phyloP scores from a whole-genome alignment of 495 filamentous ascomycete species.

The Durotheca rogersii region DNA sequence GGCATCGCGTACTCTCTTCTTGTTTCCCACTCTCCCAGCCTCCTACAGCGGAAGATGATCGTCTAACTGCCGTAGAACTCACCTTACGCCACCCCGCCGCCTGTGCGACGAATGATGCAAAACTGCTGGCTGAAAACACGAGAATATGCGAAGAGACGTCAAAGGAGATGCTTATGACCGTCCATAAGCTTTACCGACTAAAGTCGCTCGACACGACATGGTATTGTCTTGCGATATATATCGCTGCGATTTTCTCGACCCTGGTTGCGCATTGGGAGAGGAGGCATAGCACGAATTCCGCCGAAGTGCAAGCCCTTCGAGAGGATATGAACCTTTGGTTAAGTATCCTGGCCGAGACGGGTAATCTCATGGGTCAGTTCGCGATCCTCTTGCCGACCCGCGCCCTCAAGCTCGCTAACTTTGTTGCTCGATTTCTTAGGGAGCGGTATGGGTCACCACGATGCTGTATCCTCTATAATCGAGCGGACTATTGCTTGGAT shows the following conservation, averaged over 20 bases:
- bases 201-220: constrained; percentile 80
- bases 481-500: constrained; percentile 48
- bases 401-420: constrained; percentile 4
- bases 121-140: constrained; percentile 64
- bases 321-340: constrained; percentile 71
- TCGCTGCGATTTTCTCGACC: constrained; percentile 71
- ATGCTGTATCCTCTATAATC: constrained; percentile 42
- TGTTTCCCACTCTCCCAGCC: neutral
- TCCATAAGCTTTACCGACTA: constrained; percentile 57
- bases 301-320: constrained; percentile 56
- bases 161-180: constrained; percentile 60
- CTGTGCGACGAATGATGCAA: constrained; percentile 59
- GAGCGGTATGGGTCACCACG: constrained; percentile 42
- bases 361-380: constrained; percentile 59
- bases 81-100: constrained; percentile 69
- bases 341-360: constrained; percentile 64
- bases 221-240: constrained; percentile 69
- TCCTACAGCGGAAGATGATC: constrained; percentile 3
- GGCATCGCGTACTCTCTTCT: neutral
- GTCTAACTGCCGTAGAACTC: constrained; percentile 32
- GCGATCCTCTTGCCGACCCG: neutral
- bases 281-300: constrained; percentile 54
- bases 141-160: constrained; percentile 67
- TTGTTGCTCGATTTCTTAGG: constrained; percentile 18
- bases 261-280: constrained; percentile 70